Base-by-base conservation (phyloP, 331 rosid species). In the Telfairia occidentalis region DNA sequence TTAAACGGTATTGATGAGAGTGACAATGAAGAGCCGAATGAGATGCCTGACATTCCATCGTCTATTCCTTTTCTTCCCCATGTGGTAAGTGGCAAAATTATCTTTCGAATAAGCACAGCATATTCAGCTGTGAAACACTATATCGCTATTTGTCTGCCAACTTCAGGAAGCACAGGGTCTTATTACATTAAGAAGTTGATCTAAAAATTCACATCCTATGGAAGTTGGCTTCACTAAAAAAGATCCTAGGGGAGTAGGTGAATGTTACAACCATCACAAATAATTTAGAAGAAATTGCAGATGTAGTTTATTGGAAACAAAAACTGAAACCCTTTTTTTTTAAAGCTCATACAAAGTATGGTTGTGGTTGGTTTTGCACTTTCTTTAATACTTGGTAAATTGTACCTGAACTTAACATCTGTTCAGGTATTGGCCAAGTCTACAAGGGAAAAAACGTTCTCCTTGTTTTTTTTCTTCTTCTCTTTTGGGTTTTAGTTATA, bases 1-100 rank as follows among this genome's bases (percentile, higher is more conserved):
- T 71, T 70, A 21, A 84, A 75, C 74, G 83, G 54, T 64, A 46
- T 75, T 43, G 65, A 66, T 40, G 87, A 77, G 81, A 81, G 50
- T 3, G 82, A 80, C 5, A 69, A 26, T 13, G 91, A 78, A 79
- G 97, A 91, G 50, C 71, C 86, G 2, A 18, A 89, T 78, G 97
- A 91, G 83, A 94, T 89, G 98, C 96, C 90, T 4, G 96, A 91
- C 76, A 91, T 94, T 76, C 92, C 92, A 35, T 94, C 98, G 8
- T 87, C 98, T 21, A 94, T 94, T 78, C 97, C 98, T 78, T 94
- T 94, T 84, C 90, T 94, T 73, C 87, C 91, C 50, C 74, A 73
- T 66, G 81, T 94, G 92, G 98, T 89, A 78, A 86, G 97, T 82
- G 66, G 46, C 46, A 46, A 77, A 78, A 26, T 16, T 42, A 11